Conservation (phyloP, 768 basidiomycete genomes). For the Pleurotus salmoneostramineus region DNA sequence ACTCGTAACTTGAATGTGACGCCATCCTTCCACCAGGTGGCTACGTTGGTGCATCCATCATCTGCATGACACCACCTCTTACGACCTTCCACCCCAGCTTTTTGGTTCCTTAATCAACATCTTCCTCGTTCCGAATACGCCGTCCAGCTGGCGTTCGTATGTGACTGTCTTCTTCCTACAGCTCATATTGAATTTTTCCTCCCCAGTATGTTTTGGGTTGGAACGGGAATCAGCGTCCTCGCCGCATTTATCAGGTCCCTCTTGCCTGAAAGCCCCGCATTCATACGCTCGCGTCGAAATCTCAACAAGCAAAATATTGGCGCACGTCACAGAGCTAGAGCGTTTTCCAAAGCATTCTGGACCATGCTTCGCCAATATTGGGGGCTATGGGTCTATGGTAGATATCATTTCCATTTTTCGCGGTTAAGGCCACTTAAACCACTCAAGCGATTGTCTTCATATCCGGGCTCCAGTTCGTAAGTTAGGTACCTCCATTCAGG, state of each 20-base stretch:
- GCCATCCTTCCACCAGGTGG: not conserved
- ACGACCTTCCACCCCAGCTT: not conserved
- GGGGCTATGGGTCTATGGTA: constrained; percentile 50
- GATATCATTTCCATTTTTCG: not conserved
- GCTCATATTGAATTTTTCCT: not conserved
- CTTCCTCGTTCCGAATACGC: constrained; percentile 14
- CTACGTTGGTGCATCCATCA: constrained; percentile 1
- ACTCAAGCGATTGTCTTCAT: constrained; percentile 9
- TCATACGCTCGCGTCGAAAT: constrained; percentile 34
- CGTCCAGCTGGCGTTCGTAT: constrained; percentile 14
- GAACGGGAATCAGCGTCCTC: constrained; percentile 43
- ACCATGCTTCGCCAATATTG: constrained; percentile 60
- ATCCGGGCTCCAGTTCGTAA: constrained; percentile 11
- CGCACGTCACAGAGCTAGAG: constrained; percentile 34
- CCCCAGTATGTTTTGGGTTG: constrained; percentile 51
- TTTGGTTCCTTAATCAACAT: constrained; percentile 13
- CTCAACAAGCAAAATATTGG: constrained; percentile 19
- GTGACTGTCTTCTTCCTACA: not conserved
- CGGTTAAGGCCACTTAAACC: not conserved
- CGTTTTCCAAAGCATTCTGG: constrained; percentile 52
- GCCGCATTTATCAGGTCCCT: constrained; percentile 48
- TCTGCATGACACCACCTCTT: not conserved
- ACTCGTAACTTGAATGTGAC: not conserved
- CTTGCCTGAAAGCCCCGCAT: constrained; percentile 58
- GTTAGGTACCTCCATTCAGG: not conserved